Evolutionary conservation across 176 grass and related monocot genomes (phyloP), one percentile per base, ranked within the genome.

Genomic region (Alloteropsis semialata): DNA sequence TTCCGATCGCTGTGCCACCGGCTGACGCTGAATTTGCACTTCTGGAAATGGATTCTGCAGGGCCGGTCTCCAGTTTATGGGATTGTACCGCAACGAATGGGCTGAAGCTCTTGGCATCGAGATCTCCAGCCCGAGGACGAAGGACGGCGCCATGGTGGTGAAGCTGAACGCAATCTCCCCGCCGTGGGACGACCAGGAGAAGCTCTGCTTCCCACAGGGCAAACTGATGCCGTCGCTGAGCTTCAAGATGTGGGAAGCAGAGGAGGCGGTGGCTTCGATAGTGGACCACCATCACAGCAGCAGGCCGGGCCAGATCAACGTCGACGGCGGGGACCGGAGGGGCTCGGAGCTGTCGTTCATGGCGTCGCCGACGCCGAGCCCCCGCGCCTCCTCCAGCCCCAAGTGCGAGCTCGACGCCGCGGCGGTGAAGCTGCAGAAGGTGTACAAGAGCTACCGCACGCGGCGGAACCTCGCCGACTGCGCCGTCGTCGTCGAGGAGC

Each of bases 361-460:
- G 62, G 67, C 65, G 58, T 50, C 79, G 3, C 29, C 39, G 16
- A 21, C 58, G 13, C n/a, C 51, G 16, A 85, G 79, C 50, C 65
- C 81, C 1, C n/a, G 70, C 13, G 61, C 54, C 2, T 88, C 88
- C 1, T 61, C 88, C 37, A 88, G 81, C 53, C 81, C 89, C 28
- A 93, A 81, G 43, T 91, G 61, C 36, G 89, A 97, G 79, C 87
- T 91, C 29, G 79, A 97, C 13, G 91, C 86, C 2, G 94, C 94
- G 53, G 94, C 94, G 0, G 78, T 97, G 42, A 97, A 91, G 69
- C 76, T 97, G 9, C 94, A 97, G 86, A 97, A 94, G 72, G 91
- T 97, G 57, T 97, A 97, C 91, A 97, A 97, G 87, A 94, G 94
- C 67, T 94, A 97, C 78, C 73, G 94, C 32, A 94, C 94, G 28